Base-by-base conservation (phyloP, 768 basidiomycete genomes). In the Lactifluus subvellereus region DNA sequence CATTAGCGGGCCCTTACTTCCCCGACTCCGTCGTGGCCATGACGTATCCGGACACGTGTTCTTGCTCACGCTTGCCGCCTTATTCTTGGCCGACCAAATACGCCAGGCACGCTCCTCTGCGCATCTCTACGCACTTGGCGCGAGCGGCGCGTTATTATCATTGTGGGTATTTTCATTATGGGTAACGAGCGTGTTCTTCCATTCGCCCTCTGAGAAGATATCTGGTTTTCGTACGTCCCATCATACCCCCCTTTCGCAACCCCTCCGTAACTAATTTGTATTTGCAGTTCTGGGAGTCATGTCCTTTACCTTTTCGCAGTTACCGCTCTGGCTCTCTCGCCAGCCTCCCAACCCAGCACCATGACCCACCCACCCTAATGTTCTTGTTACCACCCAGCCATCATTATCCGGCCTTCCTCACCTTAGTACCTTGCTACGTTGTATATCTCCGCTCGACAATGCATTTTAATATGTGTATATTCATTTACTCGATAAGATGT, bases 1-100 rank as follows among this genome's bases (percentile, higher is more conserved):
- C 1, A 11, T n/a, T 3, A 53, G 52, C 2, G 78, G 58, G n/a
- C 59, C 75, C 14, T 87, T 71, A 0, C 69, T 73, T 2, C 91
- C 94, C 9, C 77, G 88, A 33, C 75, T 96, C 66, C 80, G 84
- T 57, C 82, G 79, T 47, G 96, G 96, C 0, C 94, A 97, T 72
- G 96, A 98, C 69, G 84, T 98, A 14, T 95, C 93, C 0, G 96
- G 96, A 7, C 96, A 98, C 71, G 79, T 94, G 35, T 98, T 97
- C 77, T 80, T 98, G 64, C 80, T 98, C 66, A 88, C 88, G 2
- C 82, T 96, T 77, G 79, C 86, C 14, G 76, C 81, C 14, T 77
- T 96, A 30, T 89, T 97, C 72, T 80, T 98, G 47, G 79, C 83
- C 9, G 85, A 92, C 70, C 89, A 94, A 73, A 73, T 95, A 37